Base-by-base conservation (phyloP, 164 flowering plant genomes). In the Chimonanthus salicifolius region DNA sequence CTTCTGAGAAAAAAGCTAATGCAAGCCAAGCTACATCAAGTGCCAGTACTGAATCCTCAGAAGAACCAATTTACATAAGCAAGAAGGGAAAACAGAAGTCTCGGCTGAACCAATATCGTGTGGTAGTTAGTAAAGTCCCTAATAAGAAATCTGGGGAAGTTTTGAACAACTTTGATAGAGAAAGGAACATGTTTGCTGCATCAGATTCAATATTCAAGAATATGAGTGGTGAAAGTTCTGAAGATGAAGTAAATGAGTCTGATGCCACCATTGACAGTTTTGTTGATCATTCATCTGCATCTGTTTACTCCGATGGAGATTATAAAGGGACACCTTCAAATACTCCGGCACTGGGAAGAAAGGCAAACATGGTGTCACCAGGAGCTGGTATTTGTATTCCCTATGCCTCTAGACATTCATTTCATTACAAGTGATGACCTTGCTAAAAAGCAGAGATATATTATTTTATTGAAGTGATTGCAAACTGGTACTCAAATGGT, bases 241-340 rank as follows among this genome's bases (percentile, higher is more conserved):
- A 78, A 43, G 84, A 83, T 71, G 85, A 80, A 49, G 80, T 44
- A 64, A 76, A 62, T 21, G 69, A 71, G 82, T 87, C 90, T 44
- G 85, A 80, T 78, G 77, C 81, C 51, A 82, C 86, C 78, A 83
- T 87, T 67, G 78, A 69, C 74, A 82, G 83, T 75, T 89, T 86
- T 50, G 84, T 88, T 33, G 85, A 83, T 74, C 33, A 62, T 76
- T 83, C 83, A 69, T 80, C 83, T 43, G 80, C 84, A 45, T 89
- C 91, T 62, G 87, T 78, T 69, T 69, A 74, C 72, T 83, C 90
- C 7, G 84, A 79, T 18, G 85, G 80, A 48, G 89, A 81, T 64
- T 78, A 78, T 72, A 78, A 69, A 49, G 45, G 62, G 33, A 33
- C 46, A 9, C 46, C 49, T 10, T 69, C 62, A 50, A 49, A 49